Evolutionary conservation across 2,329 filamentous ascomycete species (phyloP), one percentile per base, ranked within the genome.

Genomic region (Thielaviopsis euricoi): DNA sequence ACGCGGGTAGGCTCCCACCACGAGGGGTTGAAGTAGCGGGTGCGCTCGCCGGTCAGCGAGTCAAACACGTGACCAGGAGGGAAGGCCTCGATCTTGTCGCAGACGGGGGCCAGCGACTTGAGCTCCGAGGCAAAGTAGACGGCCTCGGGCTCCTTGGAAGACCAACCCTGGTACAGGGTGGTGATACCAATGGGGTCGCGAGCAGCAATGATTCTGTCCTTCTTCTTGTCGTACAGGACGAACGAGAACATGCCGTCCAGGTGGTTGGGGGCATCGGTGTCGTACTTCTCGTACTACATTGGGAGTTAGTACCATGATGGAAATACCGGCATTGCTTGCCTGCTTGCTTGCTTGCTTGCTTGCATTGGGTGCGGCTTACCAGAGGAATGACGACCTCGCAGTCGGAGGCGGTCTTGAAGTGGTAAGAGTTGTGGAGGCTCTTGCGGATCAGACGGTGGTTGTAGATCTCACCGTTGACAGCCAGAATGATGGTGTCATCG

Each of bases 161-260:
- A 87, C 76, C 88, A 88, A 66, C 93, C 93, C 72, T 96, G 87
- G 76, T 98, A 98, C 71, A 98, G 89, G 62, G 89, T 96, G 64
- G 90, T 97, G 71, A 98, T 85, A 66, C 93, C 93, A 66, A 98
- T 96, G 40, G 93, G 93, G 71, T 98, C 93, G 69, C 93, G 85
- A 58, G 93, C 93, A 60, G 93, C 93, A 67, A 98, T 83, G 62
- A 89, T 87, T 64, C 93, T 86, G 76, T 98, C 87, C 71, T 89
- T 83, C 64, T 82, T 85, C 80, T 95, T 95, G 76, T 98, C 93
- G 74, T 95, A 95, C 56, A 98, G 81, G 58, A 98, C 90, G 75
- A 94, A 98, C 17, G 91, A 96, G 80, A 98, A 98, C 93, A 98
- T 98, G 76, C 93, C 93, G 71, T 98, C 93, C 64, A 98, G 83